phyloP scores from a whole-genome alignment of 2,329 filamentous ascomycete genomes.

The Diaporthe australafricana region DNA sequence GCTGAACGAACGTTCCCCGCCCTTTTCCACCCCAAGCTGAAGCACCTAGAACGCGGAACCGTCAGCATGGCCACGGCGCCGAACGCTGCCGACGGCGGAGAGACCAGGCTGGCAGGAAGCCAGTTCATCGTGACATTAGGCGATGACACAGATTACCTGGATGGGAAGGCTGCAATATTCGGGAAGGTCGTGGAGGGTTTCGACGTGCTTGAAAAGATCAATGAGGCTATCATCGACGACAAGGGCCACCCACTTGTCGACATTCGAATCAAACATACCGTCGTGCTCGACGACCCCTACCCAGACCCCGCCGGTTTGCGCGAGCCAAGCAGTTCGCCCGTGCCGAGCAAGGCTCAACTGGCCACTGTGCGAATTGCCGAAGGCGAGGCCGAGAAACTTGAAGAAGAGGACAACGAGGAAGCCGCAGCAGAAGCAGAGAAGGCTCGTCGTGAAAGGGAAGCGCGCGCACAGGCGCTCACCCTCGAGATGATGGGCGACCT shows the following conservation, averaged over 20 bases:
- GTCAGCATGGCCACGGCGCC: slow-evolving; percentile 98
- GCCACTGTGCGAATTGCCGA: slow-evolving; percentile 93
- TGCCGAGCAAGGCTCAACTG: slow-evolving; percentile 85
- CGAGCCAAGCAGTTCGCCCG: slow-evolving; percentile 82
- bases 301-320: slow-evolving; percentile 82
- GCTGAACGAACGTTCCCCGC: slow-evolving; percentile 83
- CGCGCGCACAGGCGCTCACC: slow-evolving; percentile 91
- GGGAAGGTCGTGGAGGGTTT: slow-evolving; percentile 97
- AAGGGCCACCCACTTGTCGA: slow-evolving; percentile 90
- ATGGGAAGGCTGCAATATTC: slow-evolving; percentile 95
- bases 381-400: slow-evolving; percentile 80
- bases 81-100: slow-evolving; percentile 75
- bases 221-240: slow-evolving; percentile 87
- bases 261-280: slow-evolving; percentile 93
- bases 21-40: slow-evolving; percentile 87
- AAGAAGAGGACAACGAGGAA: slow-evolving; percentile 77
- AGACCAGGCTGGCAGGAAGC: slow-evolving; percentile 84
- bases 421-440: slow-evolving; percentile 78
- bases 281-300: slow-evolving; percentile 92
- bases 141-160: slow-evolving; percentile 88
- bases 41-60: slow-evolving; percentile 88
- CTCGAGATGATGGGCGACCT: slow-evolving; percentile 98
- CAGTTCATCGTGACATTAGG: slow-evolving; percentile 95
- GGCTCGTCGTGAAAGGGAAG: slow-evolving; percentile 86
- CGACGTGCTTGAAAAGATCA: slow-evolving; percentile 93